These are phyloP conservation scores for Ananas comosus DNA, from an alignment of 176 grass and related monocot species.

Conservation along the genomic window DNA sequence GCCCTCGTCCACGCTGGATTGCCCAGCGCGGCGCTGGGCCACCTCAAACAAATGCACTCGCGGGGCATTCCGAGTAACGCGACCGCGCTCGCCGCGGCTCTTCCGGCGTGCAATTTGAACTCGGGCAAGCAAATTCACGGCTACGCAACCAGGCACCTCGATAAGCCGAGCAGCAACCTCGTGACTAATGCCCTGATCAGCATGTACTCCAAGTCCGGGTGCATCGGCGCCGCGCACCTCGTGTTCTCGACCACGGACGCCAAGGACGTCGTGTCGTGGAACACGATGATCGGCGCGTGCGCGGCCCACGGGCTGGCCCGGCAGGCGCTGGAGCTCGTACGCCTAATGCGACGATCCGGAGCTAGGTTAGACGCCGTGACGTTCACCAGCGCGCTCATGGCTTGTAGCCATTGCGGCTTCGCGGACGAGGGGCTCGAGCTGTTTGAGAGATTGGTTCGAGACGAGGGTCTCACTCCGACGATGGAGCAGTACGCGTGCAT, in stretches of 20 bases:
- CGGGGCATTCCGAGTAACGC: constrained; percentile 39
- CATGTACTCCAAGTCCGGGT: constrained; percentile 54
- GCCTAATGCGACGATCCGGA: constrained; percentile 20
- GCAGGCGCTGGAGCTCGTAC: constrained; percentile 39
- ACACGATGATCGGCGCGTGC: constrained; percentile 49
- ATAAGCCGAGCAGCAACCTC: neutral
- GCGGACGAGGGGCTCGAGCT: constrained; percentile 38
- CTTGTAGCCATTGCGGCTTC: constrained; percentile 54
- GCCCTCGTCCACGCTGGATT: constrained; percentile 23
- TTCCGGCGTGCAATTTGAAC: constrained; percentile 35
- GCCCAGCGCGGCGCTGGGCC: constrained; percentile 24
- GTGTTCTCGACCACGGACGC: constrained; percentile 43
- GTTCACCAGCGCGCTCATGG: constrained; percentile 44
- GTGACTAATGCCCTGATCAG: constrained; percentile 42
- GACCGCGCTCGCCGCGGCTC: constrained; percentile 31
- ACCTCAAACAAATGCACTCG: constrained; percentile 42
- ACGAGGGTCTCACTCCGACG: constrained; percentile 14
- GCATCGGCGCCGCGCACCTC: constrained; percentile 22
- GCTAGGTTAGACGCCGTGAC: constrained; percentile 40
- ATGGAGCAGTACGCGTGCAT: constrained; percentile 58
- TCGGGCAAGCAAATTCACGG: constrained; percentile 57
- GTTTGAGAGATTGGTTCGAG: constrained; percentile 32
- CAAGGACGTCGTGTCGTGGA: constrained; percentile 56
- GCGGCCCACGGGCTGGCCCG: constrained; percentile 42
- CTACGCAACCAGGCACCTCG: constrained; percentile 16